Conservation (phyloP, 2,329 filamentous ascomycete species). For the Gyromitra esculenta region DNA sequence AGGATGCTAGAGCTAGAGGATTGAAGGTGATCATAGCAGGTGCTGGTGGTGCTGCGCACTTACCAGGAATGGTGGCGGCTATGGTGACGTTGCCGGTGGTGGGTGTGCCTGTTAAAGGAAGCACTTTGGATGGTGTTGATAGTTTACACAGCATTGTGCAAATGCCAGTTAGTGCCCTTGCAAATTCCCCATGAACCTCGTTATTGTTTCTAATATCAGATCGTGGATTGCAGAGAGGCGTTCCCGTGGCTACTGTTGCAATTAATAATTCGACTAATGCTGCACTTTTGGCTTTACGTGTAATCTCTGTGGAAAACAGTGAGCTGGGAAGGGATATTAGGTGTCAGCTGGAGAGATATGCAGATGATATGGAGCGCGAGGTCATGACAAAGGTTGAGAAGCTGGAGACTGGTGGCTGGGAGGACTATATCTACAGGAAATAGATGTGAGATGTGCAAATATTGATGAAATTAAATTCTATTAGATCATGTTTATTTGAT, state of each 20-base stretch:
- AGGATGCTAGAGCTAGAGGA: slow-evolving; percentile 70
- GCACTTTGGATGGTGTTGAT: slow-evolving; percentile 76
- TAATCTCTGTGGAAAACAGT: slow-evolving; percentile 67
- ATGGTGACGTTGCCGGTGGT: slow-evolving; percentile 78
- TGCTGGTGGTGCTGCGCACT: slow-evolving; percentile 76
- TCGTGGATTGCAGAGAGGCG: slow-evolving; percentile 65
- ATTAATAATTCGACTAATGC: slow-evolving; percentile 85
- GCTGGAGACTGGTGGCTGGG: slow-evolving; percentile 68
- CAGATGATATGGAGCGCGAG: slow-evolving; percentile 70
- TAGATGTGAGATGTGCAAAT: slow-evolving; percentile 17
- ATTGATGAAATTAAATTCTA: background rate
- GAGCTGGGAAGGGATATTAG: slow-evolving; percentile 62
- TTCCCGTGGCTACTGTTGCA: slow-evolving; percentile 78
- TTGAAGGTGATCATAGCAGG: slow-evolving; percentile 80
- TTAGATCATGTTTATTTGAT: background rate
- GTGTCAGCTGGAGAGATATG: slow-evolving; percentile 70
- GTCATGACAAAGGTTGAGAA: slow-evolving; percentile 71
- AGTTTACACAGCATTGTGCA: slow-evolving; percentile 78
- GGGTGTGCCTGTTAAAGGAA: slow-evolving; percentile 79
- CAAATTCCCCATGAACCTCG: slow-evolving; percentile 61
- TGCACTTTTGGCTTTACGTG: slow-evolving; percentile 74
- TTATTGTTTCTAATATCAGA: slow-evolving; percentile 62
- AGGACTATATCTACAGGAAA: slow-evolving; percentile 64
- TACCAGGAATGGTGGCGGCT: slow-evolving; percentile 79
- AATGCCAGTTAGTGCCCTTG: slow-evolving; percentile 70